These are phyloP conservation scores for Tephrocybe sp. DNA, from an alignment of 768 basidiomycete genomes.

Conservation along the genomic window DNA sequence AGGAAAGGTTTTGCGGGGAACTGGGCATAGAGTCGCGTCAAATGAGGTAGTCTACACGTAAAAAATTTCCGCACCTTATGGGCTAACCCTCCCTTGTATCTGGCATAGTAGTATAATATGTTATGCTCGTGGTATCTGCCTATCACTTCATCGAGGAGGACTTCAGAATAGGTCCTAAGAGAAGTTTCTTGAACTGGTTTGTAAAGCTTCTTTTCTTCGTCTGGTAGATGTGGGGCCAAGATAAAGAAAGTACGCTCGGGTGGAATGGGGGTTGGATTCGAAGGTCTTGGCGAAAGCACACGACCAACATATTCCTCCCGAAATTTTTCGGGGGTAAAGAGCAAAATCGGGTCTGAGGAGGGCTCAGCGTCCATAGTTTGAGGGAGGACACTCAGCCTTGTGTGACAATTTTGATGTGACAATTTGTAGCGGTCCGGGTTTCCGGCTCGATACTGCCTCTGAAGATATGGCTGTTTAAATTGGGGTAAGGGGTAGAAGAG, in stretches of 20 bases:
- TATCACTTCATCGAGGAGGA: constrained; percentile 48
- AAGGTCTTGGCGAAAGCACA: background rate
- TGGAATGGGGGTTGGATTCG: background rate
- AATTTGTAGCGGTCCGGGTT: too few relatives aligned
- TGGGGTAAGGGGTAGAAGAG: too few relatives aligned
- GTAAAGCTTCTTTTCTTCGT: constrained; percentile 41
- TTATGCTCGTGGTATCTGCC: constrained; percentile 49
- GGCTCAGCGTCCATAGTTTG: constrained; percentile 16
- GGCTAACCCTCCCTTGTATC: constrained; percentile 54
- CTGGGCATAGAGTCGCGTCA: constrained; percentile 38
- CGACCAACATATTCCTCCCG: background rate
- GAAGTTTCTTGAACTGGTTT: constrained; percentile 32
- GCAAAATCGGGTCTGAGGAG: constrained; percentile 16
- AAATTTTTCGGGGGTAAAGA: constrained; percentile 21
- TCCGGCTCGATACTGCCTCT: too few relatives aligned
- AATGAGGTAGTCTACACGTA: constrained; percentile 4
- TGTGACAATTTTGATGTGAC: too few relatives aligned
- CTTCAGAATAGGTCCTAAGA: constrained; percentile 30
- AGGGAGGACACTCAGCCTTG: background rate
- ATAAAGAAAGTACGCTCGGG: constrained; percentile 30
- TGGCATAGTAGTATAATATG: constrained; percentile 60
- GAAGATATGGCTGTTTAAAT: too few relatives aligned
- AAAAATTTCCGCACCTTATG: constrained; percentile 49
- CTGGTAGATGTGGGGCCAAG: constrained; percentile 34
- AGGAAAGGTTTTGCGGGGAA: constrained; percentile 40